Evolutionary conservation across 1,284 basidiomycete species (phyloP).

Genomic region (Phellinidium pouzarii): DNA sequence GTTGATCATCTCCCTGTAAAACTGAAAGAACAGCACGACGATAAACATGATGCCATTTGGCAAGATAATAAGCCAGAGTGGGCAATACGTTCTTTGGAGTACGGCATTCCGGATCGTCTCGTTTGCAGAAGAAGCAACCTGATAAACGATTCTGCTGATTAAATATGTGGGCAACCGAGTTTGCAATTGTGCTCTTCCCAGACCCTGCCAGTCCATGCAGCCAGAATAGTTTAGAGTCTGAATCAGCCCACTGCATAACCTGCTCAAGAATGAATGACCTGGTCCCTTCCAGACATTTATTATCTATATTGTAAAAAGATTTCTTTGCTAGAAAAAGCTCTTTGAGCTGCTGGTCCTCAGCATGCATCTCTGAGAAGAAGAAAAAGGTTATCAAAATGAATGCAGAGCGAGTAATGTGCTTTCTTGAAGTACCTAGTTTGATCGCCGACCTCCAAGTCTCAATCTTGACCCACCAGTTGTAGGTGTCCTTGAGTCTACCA

Average conservation of each 20-base stretch:
- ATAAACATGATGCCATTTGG: not conserved
- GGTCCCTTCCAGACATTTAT: slow-evolving; percentile 1
- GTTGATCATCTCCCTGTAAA: no score
- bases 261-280: not conserved
- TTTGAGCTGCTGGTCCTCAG: no score
- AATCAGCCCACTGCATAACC: not conserved
- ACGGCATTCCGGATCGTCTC: not conserved
- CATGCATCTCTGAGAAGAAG: no score
- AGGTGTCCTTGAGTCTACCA: no score
- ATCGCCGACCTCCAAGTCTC: no score
- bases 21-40: no score
- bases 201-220: slow-evolving; percentile 28
- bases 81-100: not conserved
- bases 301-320: no score
- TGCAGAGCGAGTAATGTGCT: no score
- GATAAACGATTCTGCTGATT: slow-evolving; percentile 27
- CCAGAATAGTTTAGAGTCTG: slow-evolving; percentile 26
- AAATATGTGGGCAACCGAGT: slow-evolving; percentile 26
- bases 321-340: no score
- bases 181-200: slow-evolving; percentile 30
- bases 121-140: slow-evolving; percentile 15
- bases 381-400: no score
- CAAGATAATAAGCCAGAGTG: not conserved
- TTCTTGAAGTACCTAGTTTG: no score
- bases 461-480: no score